These are phyloP conservation scores for Brettanomyces sp. DNA, from an alignment of 805 yeast genomes.

Conservation along the genomic window DNA sequence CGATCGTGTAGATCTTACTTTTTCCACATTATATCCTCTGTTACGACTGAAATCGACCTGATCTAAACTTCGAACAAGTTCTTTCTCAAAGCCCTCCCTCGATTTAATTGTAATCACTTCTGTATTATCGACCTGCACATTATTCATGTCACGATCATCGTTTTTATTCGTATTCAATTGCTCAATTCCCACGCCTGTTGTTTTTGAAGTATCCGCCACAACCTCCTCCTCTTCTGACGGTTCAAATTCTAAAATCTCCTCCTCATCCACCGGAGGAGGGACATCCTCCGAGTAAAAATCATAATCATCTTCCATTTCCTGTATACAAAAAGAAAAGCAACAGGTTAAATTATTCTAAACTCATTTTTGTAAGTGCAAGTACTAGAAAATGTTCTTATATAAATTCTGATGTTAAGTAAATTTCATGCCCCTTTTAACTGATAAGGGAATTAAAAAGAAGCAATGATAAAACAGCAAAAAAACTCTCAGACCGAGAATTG, in stretches of 20 bases:
- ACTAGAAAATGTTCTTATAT: no score
- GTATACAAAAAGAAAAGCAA: neutral
- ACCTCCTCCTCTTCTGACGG: constrained; percentile 2
- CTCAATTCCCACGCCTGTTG: neutral
- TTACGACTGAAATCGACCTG: constrained; percentile 4
- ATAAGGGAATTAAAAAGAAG: no score
- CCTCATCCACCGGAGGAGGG: constrained; percentile 9
- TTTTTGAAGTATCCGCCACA: neutral
- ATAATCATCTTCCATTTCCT: neutral
- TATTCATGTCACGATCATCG: neutral
- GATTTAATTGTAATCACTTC: neutral
- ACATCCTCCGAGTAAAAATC: constrained; percentile 22
- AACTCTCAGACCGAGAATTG: constrained; percentile 34
- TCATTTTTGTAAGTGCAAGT: neutral
- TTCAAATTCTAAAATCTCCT: constrained; percentile 15
- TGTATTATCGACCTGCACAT: neutral
- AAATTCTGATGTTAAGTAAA: no score
- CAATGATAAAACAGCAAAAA: neutral
- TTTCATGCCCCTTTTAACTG: no score
- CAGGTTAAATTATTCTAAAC: neutral
- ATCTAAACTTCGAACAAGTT: neutral
- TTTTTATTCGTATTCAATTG: no score
- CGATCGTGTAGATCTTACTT: constrained; percentile 1
- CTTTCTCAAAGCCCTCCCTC: constrained; percentile 3
- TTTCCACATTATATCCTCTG: neutral